A percentile compares a stretch with the other conserved stretches of the same genome.
Conservation (phyloP, 2,329 filamentous ascomycete genomes). For the Cyanodermella asteris region DNA sequence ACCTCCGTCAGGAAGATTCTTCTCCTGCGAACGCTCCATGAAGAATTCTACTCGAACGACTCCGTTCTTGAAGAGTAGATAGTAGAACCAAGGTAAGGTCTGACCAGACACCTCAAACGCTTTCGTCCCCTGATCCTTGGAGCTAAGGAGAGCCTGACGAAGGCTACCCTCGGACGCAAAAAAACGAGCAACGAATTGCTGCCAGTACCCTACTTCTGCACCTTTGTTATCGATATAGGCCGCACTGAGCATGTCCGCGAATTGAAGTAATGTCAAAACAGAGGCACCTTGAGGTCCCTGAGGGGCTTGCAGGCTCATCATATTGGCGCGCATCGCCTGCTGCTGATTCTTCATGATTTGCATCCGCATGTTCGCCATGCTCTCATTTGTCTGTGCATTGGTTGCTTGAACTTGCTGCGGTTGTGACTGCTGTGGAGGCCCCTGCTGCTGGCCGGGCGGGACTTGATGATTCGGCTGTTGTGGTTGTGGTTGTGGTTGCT, state of each 20-base stretch:
- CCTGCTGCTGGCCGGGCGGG: constrained; percentile 18
- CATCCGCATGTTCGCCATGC: constrained; percentile 8
- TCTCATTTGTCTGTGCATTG: constrained; percentile 8
- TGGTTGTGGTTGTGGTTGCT: constrained; percentile 38
- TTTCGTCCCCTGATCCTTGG: constrained; percentile 41
- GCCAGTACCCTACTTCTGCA: constrained; percentile 57
- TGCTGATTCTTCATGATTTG: constrained; percentile 17
- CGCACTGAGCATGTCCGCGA: constrained; percentile 32
- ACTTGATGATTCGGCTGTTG: constrained; percentile 12
- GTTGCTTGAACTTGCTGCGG: constrained; percentile 14
- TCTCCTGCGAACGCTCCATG: constrained; percentile 45
- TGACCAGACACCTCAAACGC: constrained; percentile 70
- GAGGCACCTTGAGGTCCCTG: constrained; percentile 18
- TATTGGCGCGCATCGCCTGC: constrained; percentile 16
- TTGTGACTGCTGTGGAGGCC: constrained; percentile 16
- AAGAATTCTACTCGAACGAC: constrained; percentile 71
- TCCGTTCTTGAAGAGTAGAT: constrained; percentile 70
- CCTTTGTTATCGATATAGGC: constrained; percentile 33
- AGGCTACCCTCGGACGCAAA: constrained; percentile 62
- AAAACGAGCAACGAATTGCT: constrained; percentile 55
- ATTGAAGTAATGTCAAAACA: constrained; percentile 31
- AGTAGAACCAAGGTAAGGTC: constrained; percentile 70
- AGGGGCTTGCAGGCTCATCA: constrained; percentile 7
- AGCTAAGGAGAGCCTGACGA: constrained; percentile 41
- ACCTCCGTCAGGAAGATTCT: constrained; percentile 36